Evolutionary conservation across 116 monocot genomes (phyloP).

Genomic region (Thalassia testudinum): DNA sequence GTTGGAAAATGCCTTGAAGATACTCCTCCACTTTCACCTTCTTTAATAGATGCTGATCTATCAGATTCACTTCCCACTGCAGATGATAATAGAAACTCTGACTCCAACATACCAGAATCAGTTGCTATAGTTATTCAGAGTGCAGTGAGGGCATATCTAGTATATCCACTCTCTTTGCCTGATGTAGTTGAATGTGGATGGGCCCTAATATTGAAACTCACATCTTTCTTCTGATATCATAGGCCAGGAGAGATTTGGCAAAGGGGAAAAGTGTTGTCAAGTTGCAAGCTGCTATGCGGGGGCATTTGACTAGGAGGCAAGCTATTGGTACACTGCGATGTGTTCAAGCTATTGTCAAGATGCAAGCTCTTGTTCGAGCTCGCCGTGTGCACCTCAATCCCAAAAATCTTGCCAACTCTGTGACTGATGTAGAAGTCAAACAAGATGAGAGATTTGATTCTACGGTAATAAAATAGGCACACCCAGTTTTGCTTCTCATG

Average conservation of each 20-base stretch:
- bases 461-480: background rate
- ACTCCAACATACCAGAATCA: slow-evolving; percentile 17
- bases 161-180: slow-evolving; percentile 11
- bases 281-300: slow-evolving; percentile 56
- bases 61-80: background rate
- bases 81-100: slow-evolving; percentile 2
- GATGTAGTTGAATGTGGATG: too few relatives aligned
- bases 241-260: slow-evolving; percentile 10
- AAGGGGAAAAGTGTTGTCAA: slow-evolving; percentile 25
- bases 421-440: background rate
- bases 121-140: slow-evolving; percentile 46
- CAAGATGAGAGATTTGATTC: background rate
- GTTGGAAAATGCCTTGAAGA: background rate
- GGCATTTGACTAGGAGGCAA: slow-evolving; percentile 51
- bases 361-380: slow-evolving; percentile 61
- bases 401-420: background rate
- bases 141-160: slow-evolving; percentile 56
- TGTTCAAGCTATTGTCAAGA: slow-evolving; percentile 52
- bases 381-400: slow-evolving; percentile 12
- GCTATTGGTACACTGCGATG: slow-evolving; percentile 64
- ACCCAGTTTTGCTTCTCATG: too few relatives aligned
- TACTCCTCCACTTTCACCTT: too few relatives aligned
- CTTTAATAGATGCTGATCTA: slow-evolving; percentile 12
- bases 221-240: too few relatives aligned
- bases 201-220: too few relatives aligned